Evolutionary conservation across 139 green algal genomes (phyloP).

Genomic region (Dunaliella primolecta): DNA sequence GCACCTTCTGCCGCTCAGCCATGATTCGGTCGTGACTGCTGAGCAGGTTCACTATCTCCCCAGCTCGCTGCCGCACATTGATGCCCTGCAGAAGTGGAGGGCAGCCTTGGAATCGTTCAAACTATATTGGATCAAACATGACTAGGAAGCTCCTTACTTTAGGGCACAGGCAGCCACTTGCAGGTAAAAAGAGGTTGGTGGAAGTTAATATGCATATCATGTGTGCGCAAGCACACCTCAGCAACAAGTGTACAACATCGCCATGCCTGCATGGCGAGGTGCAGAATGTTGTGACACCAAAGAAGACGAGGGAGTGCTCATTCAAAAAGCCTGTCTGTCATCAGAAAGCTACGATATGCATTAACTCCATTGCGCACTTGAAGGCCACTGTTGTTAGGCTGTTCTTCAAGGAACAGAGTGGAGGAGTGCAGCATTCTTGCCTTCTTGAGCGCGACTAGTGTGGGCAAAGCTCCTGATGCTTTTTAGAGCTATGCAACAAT

Average conservation of each 20-base stretch:
- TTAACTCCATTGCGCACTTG: background rate
- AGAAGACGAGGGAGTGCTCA: background rate
- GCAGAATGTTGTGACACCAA: too few relatives aligned
- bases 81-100: constrained; percentile 46
- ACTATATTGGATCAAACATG: background rate
- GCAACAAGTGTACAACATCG: background rate
- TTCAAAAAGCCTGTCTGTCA: background rate
- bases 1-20: constrained; percentile 71
- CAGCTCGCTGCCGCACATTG: constrained; percentile 86
- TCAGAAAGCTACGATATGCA: background rate
- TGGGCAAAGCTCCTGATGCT: too few relatives aligned
- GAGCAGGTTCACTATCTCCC: constrained; percentile 68
- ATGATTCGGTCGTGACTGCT: constrained; percentile 28
- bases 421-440: background rate
- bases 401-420: background rate
- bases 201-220: too few relatives aligned
- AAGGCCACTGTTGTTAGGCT: background rate
- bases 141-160: background rate
- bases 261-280: too few relatives aligned
- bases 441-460: too few relatives aligned
- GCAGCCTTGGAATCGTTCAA: background rate
- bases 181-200: background rate
- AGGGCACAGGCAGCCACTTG: background rate
- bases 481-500: too few relatives aligned
- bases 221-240: background rate